Evolutionary conservation across 2,329 filamentous ascomycete genomes (phyloP), one percentile per base, ranked within the genome.

Genomic region (Talaromyces marneffei): DNA sequence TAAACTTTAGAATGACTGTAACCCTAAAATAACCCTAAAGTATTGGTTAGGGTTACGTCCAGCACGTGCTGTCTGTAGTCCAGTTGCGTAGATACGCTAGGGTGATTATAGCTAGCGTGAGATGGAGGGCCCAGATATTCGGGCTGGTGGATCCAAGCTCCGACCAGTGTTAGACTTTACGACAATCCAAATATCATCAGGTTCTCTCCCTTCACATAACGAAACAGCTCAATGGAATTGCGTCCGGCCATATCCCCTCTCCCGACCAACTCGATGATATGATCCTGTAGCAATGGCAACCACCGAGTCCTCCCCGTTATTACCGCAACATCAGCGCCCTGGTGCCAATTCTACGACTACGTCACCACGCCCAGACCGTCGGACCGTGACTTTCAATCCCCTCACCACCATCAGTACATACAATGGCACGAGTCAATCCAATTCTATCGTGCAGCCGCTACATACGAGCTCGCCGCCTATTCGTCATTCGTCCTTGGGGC

Each of bases 311-410:
- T 71, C 77, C 29, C 77, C 77, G 23, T 71, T 80, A 42, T 71
- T 80, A 55, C 73, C 74, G 40, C 70, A 72, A 58, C 71, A 75
- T 59, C 70, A 71, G 44, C 63, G 65, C 42, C 60, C 69, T 29
- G 23, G 20, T 55, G 39, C 55, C 59, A 39, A 42, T 48, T 54
- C 65, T 62, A 66, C 72, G 61, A 71, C 71, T 68, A 74, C 74
- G 70, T 76, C 76, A 73, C 74, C 71, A 65, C 70, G 69, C 64
- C 66, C 71, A 57, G 67, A 71, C 37, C 68, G 73, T 61, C 73
- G 78, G 57, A 79, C 78, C 39, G 79, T 81, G 54, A 78, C 77
- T 31, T 81, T 81, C 69, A 80, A 78, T 61, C 78, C 78, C 23
- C 70, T 77, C 62, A 74, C 78, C 46, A 78, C 76, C 44, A 74